Evolutionary conservation across 2,329 filamentous ascomycete genomes (phyloP), one percentile per base, ranked within the genome.

Genomic region (Dendrostoma leiphaemia): DNA sequence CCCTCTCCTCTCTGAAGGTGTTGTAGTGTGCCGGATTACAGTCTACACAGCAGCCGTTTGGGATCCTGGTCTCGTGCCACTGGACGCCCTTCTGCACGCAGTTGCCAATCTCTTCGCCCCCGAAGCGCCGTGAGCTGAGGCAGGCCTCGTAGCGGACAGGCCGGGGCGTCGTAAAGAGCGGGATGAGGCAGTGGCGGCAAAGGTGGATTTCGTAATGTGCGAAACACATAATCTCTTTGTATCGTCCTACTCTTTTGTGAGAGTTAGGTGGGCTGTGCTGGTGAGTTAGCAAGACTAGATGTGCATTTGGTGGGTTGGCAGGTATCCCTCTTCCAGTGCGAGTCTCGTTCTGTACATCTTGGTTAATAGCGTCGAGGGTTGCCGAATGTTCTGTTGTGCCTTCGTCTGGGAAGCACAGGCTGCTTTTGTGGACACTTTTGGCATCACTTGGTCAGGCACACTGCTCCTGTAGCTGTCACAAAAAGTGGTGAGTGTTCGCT

Each of bases 41-140:
- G 31, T 45, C 38, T 13, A 24, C 40, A 10, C 54, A 53, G 49
- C 54, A 56, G 26, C 24, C 49, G 44, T 48, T 37, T 29, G 43
- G 12, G 5, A 23, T 3, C 44, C 26, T 19, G 31, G 35, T 43
- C 24, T 56, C 31, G 37, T 38, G 8, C 29, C n/a, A 31, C 19
- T 32, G 41, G 7, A 48, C 6, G 3, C 15, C 35, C 32, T 34
- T 23, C 54, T 48, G 31, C 19, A 40, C 49, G 38, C 49, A 49
- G 6, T n/a, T 13, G 10, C 38, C 37, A 19, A 48, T 17, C 38
- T n/a, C 10, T 26, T 32, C 31, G 13, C 31, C n/a, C 40, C 47
- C 26, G 6, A 28, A 7, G 26, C 21, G 21, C 44, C 21, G 41
- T 2, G 49, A 31, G 26, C 54, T 48, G n/a, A 45, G 28, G 44